A percentile compares a stretch with the other conserved stretches of the same genome.
These are phyloP conservation scores for Thermothelomyces thermophilus DNA, from an alignment of 2,329 filamentous ascomycete species.

Conservation along the genomic window DNA sequence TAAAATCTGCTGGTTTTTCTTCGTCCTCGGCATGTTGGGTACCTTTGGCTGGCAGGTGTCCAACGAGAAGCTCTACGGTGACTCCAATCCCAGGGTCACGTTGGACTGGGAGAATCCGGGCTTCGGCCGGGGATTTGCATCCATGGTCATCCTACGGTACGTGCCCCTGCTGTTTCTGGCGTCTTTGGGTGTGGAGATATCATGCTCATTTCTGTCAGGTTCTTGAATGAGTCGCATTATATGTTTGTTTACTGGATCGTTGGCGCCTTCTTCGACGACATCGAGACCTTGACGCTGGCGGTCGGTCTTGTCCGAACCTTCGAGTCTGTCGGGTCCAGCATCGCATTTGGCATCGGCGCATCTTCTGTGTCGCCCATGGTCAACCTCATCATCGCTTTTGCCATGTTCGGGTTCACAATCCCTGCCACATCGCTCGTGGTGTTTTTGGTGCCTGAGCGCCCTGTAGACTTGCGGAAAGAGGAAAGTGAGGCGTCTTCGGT, in stretches of 20 bases:
- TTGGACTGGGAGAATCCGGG: constrained; percentile 40
- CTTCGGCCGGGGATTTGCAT: constrained; percentile 41
- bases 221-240: constrained; percentile 46
- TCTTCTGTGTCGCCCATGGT: constrained; percentile 40
- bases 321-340: constrained; percentile 41
- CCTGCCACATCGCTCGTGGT: constrained; percentile 33
- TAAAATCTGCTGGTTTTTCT: constrained; percentile 36
- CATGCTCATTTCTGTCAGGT: constrained; percentile 43
- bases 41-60: constrained; percentile 43
- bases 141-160: constrained; percentile 32
- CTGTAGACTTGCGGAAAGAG: constrained; percentile 22
- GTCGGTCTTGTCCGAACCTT: constrained; percentile 43
- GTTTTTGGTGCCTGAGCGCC: constrained; percentile 34
- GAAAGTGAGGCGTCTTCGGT: constrained; percentile 11
- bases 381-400: constrained; percentile 42
- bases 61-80: constrained; percentile 41
- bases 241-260: constrained; percentile 48
- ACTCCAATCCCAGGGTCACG: constrained; percentile 32
- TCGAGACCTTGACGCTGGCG: constrained; percentile 44
- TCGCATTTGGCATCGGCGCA: constrained; percentile 43
- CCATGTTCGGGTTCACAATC: constrained; percentile 39
- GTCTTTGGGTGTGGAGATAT: neutral
- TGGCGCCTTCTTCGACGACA: constrained; percentile 44
- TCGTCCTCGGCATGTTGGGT: constrained; percentile 36
- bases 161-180: neutral